A percentile compares a stretch with the other conserved stretches of the same genome.
Evolutionary conservation across 192 early-diverging fungal species (phyloP).

Genomic region (Podila clonocystis): DNA sequence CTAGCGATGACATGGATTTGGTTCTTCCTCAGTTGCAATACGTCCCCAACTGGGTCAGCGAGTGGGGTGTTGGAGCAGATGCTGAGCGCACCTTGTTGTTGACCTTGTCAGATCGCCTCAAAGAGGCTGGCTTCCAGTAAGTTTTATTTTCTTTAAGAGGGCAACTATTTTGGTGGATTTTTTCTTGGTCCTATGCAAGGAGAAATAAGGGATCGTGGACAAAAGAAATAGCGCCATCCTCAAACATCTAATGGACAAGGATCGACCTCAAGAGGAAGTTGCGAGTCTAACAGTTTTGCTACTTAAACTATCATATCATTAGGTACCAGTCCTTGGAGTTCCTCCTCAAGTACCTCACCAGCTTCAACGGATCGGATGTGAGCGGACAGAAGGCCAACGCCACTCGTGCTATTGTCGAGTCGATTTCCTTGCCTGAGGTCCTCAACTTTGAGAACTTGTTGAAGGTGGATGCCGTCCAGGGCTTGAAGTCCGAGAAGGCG

Average conservation of each 20-base stretch:
- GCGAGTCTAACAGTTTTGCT: not conserved
- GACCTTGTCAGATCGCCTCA: slow-evolving; percentile 69
- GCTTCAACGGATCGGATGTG: slow-evolving; percentile 58
- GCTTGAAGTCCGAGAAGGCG: slow-evolving; percentile 63
- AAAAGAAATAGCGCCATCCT: too few species aligned
- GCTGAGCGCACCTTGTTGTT: slow-evolving; percentile 71
- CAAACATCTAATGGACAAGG: not conserved
- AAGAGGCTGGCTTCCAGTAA: slow-evolving; percentile 67
- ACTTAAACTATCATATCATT: not conserved
- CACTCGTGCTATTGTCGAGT: slow-evolving; percentile 70
- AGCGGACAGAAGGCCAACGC: slow-evolving; percentile 63
- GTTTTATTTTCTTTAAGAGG: slow-evolving; percentile 17
- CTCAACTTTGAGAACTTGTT: slow-evolving; percentile 84
- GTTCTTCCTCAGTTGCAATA: slow-evolving; percentile 70
- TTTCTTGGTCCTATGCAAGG: not conserved
- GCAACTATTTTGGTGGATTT: not conserved
- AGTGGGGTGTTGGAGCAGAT: slow-evolving; percentile 73
- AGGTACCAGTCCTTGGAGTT: slow-evolving; percentile 64
- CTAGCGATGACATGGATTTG: slow-evolving; percentile 74
- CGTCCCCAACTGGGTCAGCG: slow-evolving; percentile 70
- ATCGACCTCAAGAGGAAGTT: not conserved
- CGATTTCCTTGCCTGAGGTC: slow-evolving; percentile 72
- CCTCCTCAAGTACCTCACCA: slow-evolving; percentile 73
- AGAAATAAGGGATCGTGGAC: not conserved
- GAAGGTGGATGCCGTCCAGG: slow-evolving; percentile 70